A percentile compares a stretch with the other conserved stretches of the same genome.
These are phyloP conservation scores for Diplocarpon rosae DNA, from an alignment of 2,329 filamentous ascomycete genomes.

Conservation along the genomic window DNA sequence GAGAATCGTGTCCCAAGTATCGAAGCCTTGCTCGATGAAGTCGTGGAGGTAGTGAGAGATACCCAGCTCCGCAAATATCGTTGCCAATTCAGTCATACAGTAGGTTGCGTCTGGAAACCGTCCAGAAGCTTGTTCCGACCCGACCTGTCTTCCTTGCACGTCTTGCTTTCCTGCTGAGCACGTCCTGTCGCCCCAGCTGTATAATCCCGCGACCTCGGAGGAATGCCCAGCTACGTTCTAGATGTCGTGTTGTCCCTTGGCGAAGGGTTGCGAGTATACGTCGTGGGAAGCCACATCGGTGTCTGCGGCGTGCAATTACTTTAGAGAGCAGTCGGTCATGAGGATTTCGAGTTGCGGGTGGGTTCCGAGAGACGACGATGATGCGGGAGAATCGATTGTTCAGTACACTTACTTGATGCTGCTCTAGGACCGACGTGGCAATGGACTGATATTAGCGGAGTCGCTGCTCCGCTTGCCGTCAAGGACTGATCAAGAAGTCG, in stretches of 20 bases:
- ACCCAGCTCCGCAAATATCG: constrained; percentile 63
- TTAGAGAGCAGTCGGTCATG: constrained; percentile 1
- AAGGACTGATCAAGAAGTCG: no score
- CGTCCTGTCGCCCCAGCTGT: no score
- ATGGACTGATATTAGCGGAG: no score
- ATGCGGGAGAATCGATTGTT: no score
- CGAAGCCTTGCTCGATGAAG: constrained; percentile 71
- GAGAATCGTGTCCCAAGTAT: constrained; percentile 72
- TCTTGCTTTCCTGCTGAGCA: no score
- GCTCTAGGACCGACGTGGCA: no score
- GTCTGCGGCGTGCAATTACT: neutral
- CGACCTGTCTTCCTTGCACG: neutral
- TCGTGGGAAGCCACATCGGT: constrained; percentile 11
- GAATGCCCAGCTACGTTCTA: neutral
- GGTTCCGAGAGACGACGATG: no score
- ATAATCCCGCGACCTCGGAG: no score
- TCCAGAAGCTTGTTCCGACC: constrained; percentile 19
- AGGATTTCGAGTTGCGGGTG: no score
- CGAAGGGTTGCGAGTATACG: neutral
- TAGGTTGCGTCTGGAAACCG: constrained; percentile 26
- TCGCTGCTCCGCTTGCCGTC: no score
- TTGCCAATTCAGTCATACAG: constrained; percentile 44
- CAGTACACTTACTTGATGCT: no score
- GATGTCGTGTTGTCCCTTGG: constrained; percentile 3
- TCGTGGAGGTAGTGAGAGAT: constrained; percentile 64